A percentile compares a stretch with the other conserved stretches of the same genome.
Evolutionary conservation across 176 grass and related monocot species (phyloP).

Genomic region (Eragrostis nindensis): DNA sequence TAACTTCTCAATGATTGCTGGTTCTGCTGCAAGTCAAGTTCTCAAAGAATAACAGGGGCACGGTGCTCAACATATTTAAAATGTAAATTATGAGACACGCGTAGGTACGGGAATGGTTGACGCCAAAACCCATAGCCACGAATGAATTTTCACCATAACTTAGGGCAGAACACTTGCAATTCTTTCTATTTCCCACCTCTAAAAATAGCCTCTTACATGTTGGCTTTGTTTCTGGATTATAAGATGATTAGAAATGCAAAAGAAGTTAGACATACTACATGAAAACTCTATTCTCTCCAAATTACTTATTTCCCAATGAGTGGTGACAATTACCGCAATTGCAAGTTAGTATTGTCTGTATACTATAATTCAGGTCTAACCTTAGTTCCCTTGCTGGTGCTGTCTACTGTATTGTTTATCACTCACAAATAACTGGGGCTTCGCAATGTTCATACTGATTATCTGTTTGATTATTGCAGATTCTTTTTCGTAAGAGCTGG

Average conservation of each 20-base stretch:
- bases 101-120: neutral
- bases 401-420: neutral
- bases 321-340: neutral
- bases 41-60: neutral
- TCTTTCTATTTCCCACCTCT: neutral
- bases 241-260: neutral
- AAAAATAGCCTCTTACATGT: neutral
- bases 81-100: neutral
- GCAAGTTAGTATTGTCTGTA: conserved; percentile 4
- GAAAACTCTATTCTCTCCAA: neutral
- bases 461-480: conserved; percentile 51
- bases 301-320: neutral
- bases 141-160: neutral
- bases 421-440: neutral
- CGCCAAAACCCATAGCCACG: neutral
- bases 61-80: neutral
- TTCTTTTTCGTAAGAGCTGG: conserved; percentile 99
- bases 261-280: neutral
- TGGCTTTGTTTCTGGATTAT: neutral
- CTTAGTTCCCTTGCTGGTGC: neutral
- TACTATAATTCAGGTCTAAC: conserved; percentile 6
- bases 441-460: conserved; percentile 17
- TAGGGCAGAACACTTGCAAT: neutral
- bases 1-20: neutral
- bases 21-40: conserved; percentile 19